Percentiles rank a stretch among this genome's conserved stretches.
phyloP scores from a whole-genome alignment of 163 green algal genomes.

The Volvox carteri region DNA sequence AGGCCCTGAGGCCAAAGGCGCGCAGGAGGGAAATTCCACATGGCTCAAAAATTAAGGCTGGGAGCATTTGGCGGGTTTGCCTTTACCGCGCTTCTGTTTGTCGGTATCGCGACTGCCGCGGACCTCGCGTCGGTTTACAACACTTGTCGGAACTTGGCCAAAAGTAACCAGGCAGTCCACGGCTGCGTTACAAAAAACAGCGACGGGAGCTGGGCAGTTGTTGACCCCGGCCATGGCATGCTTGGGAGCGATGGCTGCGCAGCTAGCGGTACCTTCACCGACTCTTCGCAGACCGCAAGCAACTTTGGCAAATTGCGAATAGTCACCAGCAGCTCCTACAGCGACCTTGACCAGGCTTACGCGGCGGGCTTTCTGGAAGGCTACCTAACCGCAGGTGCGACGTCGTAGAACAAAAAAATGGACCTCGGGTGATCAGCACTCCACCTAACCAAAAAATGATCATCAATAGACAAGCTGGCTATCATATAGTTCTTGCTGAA shows the following conservation, averaged over 20 bases:
- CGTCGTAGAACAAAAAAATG: too few relatives aligned
- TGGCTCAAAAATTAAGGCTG: too few relatives aligned
- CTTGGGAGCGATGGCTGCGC: slow-evolving; percentile 5
- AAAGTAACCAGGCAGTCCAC: background rate
- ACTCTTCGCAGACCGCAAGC: slow-evolving; percentile 64
- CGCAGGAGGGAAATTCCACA: too few relatives aligned
- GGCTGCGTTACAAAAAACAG: background rate
- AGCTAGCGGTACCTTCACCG: slow-evolving; percentile 70
- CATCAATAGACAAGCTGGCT: too few relatives aligned
- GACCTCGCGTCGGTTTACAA: background rate
- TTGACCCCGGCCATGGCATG: background rate
- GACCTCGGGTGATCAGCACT: too few relatives aligned
- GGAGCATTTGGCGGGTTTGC: too few relatives aligned
- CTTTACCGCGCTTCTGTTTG: too few relatives aligned
- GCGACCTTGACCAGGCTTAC: slow-evolving; percentile 67
- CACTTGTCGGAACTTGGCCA: background rate
- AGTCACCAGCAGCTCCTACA: slow-evolving; percentile 49
- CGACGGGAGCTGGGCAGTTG: background rate
- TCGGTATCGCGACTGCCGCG: too few relatives aligned
- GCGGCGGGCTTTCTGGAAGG: slow-evolving; percentile 80
- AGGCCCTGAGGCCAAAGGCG: too few relatives aligned
- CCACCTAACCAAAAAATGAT: too few relatives aligned
- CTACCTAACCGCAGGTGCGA: slow-evolving; percentile 70
- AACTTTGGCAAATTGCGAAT: slow-evolving; percentile 80
- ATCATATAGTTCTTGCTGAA: too few relatives aligned